A percentile compares a stretch with the other conserved stretches of the same genome.
phyloP scores from a whole-genome alignment of 192 early-diverging fungal species.

The Pilaira anomala region DNA sequence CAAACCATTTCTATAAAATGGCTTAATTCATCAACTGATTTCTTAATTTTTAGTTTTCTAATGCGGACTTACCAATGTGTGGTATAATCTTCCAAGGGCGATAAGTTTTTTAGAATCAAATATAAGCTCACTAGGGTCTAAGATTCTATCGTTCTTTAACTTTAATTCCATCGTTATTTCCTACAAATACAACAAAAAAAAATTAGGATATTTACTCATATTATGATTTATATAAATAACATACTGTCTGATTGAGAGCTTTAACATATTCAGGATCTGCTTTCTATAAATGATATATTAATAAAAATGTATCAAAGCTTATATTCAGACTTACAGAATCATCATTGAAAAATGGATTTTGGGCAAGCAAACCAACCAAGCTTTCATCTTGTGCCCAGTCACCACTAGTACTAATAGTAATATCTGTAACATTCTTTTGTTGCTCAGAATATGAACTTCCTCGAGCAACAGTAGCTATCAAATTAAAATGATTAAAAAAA shows the following conservation, averaged over 20 bases:
- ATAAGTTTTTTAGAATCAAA: slow-evolving; percentile 78
- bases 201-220: too few relatives aligned
- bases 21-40: too few relatives aligned
- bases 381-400: slow-evolving; percentile 48
- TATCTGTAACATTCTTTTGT: slow-evolving; percentile 25
- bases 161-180: slow-evolving; percentile 76
- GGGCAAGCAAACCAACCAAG: slow-evolving; percentile 37
- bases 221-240: not conserved
- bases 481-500: not conserved
- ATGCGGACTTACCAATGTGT: slow-evolving; percentile 79
- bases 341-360: slow-evolving; percentile 41
- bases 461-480: slow-evolving; percentile 14
- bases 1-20: slow-evolving; percentile 66
- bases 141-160: slow-evolving; percentile 75
- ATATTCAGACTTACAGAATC: slow-evolving; percentile 17
- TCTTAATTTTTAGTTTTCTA: too few relatives aligned
- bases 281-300: slow-evolving; percentile 12
- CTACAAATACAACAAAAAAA: slow-evolving; percentile 25
- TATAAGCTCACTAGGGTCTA: slow-evolving; percentile 78
- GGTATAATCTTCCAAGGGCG: slow-evolving; percentile 71
- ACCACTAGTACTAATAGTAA: slow-evolving; percentile 38
- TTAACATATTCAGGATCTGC: slow-evolving; percentile 24
- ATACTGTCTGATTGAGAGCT: slow-evolving; percentile 36
- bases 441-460: slow-evolving; percentile 7
- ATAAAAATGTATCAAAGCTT: too few relatives aligned